Evolutionary conservation across 257 asterid species (phyloP).

Genomic region (Ilex aquifolium): DNA sequence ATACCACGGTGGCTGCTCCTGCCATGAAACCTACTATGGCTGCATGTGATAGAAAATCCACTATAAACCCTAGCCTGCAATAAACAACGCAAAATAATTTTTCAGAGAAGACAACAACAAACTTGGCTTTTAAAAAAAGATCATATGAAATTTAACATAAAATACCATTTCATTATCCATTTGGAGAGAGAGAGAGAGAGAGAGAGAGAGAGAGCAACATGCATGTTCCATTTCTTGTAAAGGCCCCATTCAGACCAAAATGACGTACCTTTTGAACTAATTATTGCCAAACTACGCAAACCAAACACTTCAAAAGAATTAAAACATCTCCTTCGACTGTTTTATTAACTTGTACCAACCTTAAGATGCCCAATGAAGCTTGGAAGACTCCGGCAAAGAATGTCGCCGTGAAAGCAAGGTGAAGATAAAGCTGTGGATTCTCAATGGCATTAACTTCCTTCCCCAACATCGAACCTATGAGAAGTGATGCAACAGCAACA

Average conservation of each 20-base stretch:
- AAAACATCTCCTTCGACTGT: not conserved
- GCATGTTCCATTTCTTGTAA: no score
- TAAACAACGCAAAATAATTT: not conserved
- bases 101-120: not conserved
- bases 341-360: conserved; percentile 25
- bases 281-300: no score
- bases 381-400: conserved; percentile 76
- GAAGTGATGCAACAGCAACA: conserved; percentile 79
- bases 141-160: not conserved
- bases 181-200: no score
- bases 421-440: conserved; percentile 60
- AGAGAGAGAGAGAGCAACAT: no score
- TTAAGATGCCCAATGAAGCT: conserved; percentile 61
- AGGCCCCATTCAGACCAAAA: no score
- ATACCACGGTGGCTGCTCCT: conserved; percentile 93
- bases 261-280: no score
- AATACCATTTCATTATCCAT: no score
- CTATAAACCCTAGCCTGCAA: conserved; percentile 83
- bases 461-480: conserved; percentile 67
- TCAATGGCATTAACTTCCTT: conserved; percentile 38
- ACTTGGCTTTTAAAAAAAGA: not conserved
- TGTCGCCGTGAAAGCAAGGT: conserved; percentile 80
- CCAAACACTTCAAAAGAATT: no score
- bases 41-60: conserved; percentile 95
- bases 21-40: conserved; percentile 96